These are phyloP conservation scores for Physcomitrium patens DNA, from an alignment of 225 moss, liverwort and hornwort genomes.

Conservation along the genomic window DNA sequence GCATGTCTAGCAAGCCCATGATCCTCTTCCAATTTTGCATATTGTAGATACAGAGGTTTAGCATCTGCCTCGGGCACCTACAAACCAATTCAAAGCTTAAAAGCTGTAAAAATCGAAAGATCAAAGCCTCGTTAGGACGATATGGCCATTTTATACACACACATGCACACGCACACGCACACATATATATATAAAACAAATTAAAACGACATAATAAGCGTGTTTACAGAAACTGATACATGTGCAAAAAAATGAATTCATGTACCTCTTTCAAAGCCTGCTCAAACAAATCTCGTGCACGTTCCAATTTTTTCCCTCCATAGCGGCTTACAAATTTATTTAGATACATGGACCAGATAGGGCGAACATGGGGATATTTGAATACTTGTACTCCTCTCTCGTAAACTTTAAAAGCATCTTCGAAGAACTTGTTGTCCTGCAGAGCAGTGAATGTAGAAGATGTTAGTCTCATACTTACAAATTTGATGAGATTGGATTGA, in stretches of 20 bases:
- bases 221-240: constrained; percentile 1
- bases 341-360: constrained; percentile 94
- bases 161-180: no score
- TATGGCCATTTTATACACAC: no score
- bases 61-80: constrained; percentile 95
- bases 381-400: constrained; percentile 98
- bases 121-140: neutral
- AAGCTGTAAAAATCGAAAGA: neutral
- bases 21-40: constrained; percentile 95
- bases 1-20: constrained; percentile 91
- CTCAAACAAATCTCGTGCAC: constrained; percentile 96
- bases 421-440: constrained; percentile 92
- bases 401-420: constrained; percentile 95
- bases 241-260: neutral
- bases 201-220: neutral
- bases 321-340: constrained; percentile 84
- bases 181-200: neutral
- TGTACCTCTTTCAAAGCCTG: constrained; percentile 90
- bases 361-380: constrained; percentile 95
- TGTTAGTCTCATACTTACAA: neutral
- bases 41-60: constrained; percentile 91
- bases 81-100: constrained; percentile 26
- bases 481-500: neutral
- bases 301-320: constrained; percentile 93
- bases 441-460: constrained; percentile 7